phyloP scores from a whole-genome alignment of 2,329 filamentous ascomycete genomes.

The Amauroascus verrucosus region DNA sequence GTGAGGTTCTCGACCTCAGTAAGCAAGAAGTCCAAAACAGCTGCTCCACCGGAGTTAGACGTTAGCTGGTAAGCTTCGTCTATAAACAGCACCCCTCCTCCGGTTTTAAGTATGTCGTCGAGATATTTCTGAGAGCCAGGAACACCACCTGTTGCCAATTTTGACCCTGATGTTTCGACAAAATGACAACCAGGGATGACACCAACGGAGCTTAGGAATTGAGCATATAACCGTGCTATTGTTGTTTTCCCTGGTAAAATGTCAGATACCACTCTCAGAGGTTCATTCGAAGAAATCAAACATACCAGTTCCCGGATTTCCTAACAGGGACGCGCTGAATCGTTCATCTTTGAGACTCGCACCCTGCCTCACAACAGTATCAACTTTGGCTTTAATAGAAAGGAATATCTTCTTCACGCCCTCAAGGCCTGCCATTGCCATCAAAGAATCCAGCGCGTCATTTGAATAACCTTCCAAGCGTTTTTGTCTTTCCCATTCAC shows the following conservation, averaged over 20 bases:
- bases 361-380: constrained; percentile 49
- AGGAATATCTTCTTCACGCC: constrained; percentile 56
- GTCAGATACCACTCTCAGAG: constrained; percentile 12
- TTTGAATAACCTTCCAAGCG: constrained; percentile 42
- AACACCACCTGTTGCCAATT: constrained; percentile 54
- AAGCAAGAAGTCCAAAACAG: constrained; percentile 60
- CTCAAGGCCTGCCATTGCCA: constrained; percentile 62
- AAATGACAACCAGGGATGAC: constrained; percentile 53
- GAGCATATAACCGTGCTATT: constrained; percentile 58
- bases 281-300: not conserved
- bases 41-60: constrained; percentile 46
- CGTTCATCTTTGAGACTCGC: constrained; percentile 48
- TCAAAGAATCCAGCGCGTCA: constrained; percentile 50
- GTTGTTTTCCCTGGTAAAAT: constrained; percentile 56
- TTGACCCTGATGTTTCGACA: constrained; percentile 58
- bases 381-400: constrained; percentile 52
- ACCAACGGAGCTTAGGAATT: constrained; percentile 53
- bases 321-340: constrained; percentile 53
- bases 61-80: constrained; percentile 70
- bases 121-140: constrained; percentile 48
- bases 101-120: constrained; percentile 45
- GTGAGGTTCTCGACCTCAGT: constrained; percentile 61
- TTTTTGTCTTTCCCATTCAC: not conserved
- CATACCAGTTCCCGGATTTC: constrained; percentile 64
- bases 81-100: constrained; percentile 63